Base-by-base conservation (phyloP, 208 protist species). In the Tritrichomonas musculus region DNA sequence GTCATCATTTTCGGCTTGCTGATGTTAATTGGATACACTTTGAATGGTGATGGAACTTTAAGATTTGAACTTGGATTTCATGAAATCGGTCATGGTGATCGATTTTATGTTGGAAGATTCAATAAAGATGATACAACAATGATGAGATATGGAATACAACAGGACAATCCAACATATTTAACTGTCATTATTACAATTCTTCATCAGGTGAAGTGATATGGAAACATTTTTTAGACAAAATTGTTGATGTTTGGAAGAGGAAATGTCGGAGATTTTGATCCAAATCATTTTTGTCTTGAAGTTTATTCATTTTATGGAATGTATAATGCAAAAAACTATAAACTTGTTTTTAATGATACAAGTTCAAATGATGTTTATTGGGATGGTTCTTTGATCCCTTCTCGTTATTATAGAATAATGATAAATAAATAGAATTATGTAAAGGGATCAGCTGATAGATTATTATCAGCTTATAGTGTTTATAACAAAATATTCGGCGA, bases 61-160 rank as follows among this genome's bases (percentile, higher is more conserved):
- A n/a, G 64, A 33, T 72, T 33, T n/a, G 27, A 72, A 8, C 30
- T n/a, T n/a, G 64, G 25, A 33, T 8, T 5, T 33, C 3, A 72
- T n/a, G 64, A 25, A n/a, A 72, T 72, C 25, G 30, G 8, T n/a
- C 64, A 72, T 72, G 64, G 64, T 8, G 64, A n/a, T n/a, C 8
- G 64, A 72, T 72, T 72, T 72, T 72, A 72, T 72, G 64, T 72
- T 72, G 64, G 22, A 33, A 72, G 30, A n/a, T 72, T 72, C 27
- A 72, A 72, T 72, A 72, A 72, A n/a, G 27, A n/a, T 72, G 64
- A 72, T n/a, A 72, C 8, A 72, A 72, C 64, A n/a, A 72, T 72
- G 64, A 72, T 8, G 8, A n/a, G 17, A 33, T 72, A n/a, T 72
- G 64, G 64, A 33, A 72, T 72, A 5, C 64, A 72, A 72, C 64